Base-by-base conservation (phyloP, 2,329 filamentous ascomycete genomes). In the Orbilia blumenaviensis region DNA sequence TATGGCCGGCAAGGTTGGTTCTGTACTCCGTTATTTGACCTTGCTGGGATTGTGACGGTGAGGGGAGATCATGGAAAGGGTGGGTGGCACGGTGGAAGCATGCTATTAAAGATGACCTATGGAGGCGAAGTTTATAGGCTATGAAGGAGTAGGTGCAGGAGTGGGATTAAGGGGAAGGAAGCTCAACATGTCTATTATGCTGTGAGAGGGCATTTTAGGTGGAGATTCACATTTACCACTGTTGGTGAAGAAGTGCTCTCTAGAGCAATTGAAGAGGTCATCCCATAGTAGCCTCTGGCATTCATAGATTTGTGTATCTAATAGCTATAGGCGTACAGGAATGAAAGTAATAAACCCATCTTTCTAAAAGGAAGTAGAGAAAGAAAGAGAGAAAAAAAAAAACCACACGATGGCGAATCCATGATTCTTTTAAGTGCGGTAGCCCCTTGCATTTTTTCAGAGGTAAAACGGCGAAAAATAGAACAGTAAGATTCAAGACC, bases 241-340 rank as follows among this genome's bases (percentile, higher is more conserved):
- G n/a, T 54, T 34, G 50, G 50, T 54, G 29, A 38, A 56, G 32
- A 36, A n/a, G 18, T n/a, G 9, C 38, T 56, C 52, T 56, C 52
- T 9, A 21, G 29, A 48, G 12, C 23, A 27, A 4, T 29, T 8
- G 21, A 41, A 52, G 23, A n/a, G 8, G 16, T 36, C 14, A 50
- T 64, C 25, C 23, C n/a, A 34, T 23, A 5, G 9, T 34, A 27
- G 21, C 56, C 41, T 8, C 58, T 12, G n/a, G 41, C 56, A 10
- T 23, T 25, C n/a, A 38, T 38, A 38, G 52, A 23, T 56, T 38
- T 10, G 16, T 56, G 32, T 56, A 56, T 25, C 52, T 56, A 61
- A n/a, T 8, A 23, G 21, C 23, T 44, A 46, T 3, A 48, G 58
- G 12, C 18, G 25, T 14, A 48, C 44, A n/a, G 7, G 23, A 27